Percentiles rank a stretch among this genome's conserved stretches.
Evolutionary conservation across 129 eudicot species (phyloP).

Genomic region (Saussurea involucrata): DNA sequence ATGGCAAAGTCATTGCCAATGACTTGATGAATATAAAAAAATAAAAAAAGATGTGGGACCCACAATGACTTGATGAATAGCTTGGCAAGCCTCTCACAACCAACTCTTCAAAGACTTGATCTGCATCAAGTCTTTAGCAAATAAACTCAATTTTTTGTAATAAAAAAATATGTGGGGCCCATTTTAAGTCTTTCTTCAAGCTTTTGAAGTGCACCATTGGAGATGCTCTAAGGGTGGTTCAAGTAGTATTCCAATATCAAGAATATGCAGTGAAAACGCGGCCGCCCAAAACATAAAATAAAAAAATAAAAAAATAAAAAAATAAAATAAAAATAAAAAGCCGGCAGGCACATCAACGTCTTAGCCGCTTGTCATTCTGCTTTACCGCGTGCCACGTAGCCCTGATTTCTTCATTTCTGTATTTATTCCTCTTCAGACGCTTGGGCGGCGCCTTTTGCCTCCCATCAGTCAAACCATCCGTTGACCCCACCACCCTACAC

Average conservation of each 20-base stretch:
- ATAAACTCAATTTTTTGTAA: too few relatives aligned
- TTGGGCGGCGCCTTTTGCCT: constrained; percentile 63
- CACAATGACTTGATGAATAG: too few relatives aligned
- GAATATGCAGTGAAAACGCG: constrained; percentile 8
- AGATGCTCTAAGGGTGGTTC: too few relatives aligned
- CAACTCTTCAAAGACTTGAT: too few relatives aligned
- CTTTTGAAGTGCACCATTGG: too few relatives aligned
- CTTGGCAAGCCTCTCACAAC: too few relatives aligned
- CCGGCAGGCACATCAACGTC: constrained; percentile 69
- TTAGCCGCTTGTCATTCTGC: constrained; percentile 41
- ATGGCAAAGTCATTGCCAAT: too few relatives aligned
- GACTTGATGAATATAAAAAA: too few relatives aligned
- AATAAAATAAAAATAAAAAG: constrained; percentile 10
- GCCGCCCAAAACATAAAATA: constrained; percentile 21
- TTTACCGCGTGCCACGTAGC: constrained; percentile 55
- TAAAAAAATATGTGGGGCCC: too few relatives aligned
- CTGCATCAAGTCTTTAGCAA: too few relatives aligned
- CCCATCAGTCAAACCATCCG: constrained; percentile 47
- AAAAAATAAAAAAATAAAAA: neutral
- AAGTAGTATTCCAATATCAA: neutral
- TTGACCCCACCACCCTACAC: constrained; percentile 32
- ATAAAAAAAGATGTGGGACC: too few relatives aligned
- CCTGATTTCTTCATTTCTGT: neutral
- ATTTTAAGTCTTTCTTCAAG: too few relatives aligned
- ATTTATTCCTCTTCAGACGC: constrained; percentile 1